phyloP scores from a whole-genome alignment of 768 basidiomycete genomes.

The Hortiboletus flavorubellus region DNA sequence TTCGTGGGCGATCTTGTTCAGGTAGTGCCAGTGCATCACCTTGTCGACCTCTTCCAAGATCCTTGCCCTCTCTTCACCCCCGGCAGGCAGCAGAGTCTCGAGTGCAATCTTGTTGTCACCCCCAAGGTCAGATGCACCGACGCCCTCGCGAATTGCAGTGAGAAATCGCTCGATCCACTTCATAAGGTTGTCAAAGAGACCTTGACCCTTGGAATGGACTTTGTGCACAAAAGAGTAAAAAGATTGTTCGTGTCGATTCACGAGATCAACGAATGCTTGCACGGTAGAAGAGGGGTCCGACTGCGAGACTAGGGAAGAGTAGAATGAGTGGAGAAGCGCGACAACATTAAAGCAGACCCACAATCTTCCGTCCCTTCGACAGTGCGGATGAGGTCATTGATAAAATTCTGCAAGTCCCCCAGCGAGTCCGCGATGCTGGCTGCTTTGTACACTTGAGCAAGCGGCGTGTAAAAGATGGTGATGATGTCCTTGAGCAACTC shows the following conservation, averaged over 20 bases:
- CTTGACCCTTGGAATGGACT: conserved; percentile 95
- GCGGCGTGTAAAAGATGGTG: conserved; percentile 95
- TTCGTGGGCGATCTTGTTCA: conserved; percentile 90
- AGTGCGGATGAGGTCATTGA: conserved; percentile 92
- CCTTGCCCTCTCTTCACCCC: conserved; percentile 66
- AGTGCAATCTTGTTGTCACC: conserved; percentile 53
- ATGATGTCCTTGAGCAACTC: conserved; percentile 97
- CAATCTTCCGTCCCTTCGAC: conserved; percentile 90
- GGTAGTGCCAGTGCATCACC: conserved; percentile 90
- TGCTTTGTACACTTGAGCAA: conserved; percentile 96
- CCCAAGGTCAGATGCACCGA: conserved; percentile 43
- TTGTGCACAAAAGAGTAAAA: conserved; percentile 99
- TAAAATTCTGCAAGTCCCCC: conserved; percentile 86
- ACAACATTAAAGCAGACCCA: conserved; percentile 38
- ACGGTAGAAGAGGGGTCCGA: conserved; percentile 85
- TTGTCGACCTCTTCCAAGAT: conserved; percentile 86
- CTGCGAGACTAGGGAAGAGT: conserved; percentile 56
- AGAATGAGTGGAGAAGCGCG: not conserved
- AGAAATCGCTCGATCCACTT: conserved; percentile 96
- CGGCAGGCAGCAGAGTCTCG: conserved; percentile 86
- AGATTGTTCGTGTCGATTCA: conserved; percentile 89
- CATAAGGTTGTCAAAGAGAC: conserved; percentile 92
- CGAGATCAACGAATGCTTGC: conserved; percentile 88
- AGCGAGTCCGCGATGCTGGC: conserved; percentile 96
- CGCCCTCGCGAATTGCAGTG: conserved; percentile 83